Evolutionary conservation across 2,329 filamentous ascomycete genomes (phyloP).

Genomic region (Beauveria sp.): DNA sequence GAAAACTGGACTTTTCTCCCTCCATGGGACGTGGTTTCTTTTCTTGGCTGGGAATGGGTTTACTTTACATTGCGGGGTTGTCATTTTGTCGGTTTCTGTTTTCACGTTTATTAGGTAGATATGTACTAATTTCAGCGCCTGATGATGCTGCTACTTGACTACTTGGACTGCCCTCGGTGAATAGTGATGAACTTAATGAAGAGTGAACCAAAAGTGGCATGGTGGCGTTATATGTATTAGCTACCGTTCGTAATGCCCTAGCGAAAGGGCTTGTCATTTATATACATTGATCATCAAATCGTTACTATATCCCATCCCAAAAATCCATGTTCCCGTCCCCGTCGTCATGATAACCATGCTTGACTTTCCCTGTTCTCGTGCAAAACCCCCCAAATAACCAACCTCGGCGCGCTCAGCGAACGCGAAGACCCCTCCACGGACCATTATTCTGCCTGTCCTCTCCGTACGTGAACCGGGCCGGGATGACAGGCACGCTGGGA

Average conservation of each 20-base stretch:
- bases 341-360: background rate
- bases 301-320: background rate
- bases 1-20: background rate
- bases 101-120: constrained; percentile 2
- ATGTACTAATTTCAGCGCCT: constrained; percentile 6
- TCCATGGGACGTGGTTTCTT: background rate
- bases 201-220: background rate
- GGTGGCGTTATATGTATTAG: background rate
- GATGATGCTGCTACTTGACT: background rate
- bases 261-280: background rate
- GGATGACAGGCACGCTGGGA: constrained; percentile 36
- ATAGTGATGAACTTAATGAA: background rate
- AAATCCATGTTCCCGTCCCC: too few species aligned
- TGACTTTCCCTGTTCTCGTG: background rate
- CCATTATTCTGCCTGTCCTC: constrained; percentile 27
- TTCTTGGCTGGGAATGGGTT: background rate
- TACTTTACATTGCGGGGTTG: background rate
- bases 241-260: background rate
- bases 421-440: constrained; percentile 22
- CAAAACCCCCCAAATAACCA: background rate
- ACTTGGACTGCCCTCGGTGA: background rate
- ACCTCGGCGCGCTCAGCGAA: background rate
- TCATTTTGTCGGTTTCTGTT: background rate
- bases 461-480: constrained; percentile 32
- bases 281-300: constrained; percentile 2